These are phyloP conservation scores for Boletus rex-veris DNA, from an alignment of 768 basidiomycete species.

Conservation along the genomic window DNA sequence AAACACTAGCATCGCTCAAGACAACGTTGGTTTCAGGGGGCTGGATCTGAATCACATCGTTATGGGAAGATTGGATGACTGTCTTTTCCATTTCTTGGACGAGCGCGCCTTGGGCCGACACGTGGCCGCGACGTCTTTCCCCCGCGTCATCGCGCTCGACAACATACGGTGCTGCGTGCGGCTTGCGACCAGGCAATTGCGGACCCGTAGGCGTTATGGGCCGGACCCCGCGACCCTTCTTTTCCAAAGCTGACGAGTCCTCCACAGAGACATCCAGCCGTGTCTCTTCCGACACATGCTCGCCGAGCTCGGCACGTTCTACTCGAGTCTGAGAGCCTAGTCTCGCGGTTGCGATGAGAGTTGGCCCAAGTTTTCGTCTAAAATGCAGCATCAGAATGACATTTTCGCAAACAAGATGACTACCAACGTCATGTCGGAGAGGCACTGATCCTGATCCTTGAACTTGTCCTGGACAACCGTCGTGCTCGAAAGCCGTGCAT, in stretches of 20 bases:
- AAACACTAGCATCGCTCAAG: neutral
- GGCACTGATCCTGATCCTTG: neutral
- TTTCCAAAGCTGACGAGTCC: neutral
- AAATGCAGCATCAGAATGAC: neutral
- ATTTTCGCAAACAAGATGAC: neutral
- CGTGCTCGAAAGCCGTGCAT: neutral
- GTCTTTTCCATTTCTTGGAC: neutral
- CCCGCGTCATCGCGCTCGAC: neutral
- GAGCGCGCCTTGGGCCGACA: neutral
- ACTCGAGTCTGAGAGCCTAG: neutral
- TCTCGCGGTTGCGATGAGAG: neutral
- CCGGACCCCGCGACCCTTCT: too few species aligned
- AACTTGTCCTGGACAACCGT: neutral
- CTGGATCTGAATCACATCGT: neutral
- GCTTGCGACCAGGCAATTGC: neutral
- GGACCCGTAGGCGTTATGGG: neutral
- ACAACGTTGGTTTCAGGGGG: neutral
- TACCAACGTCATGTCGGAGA: conserved; percentile 5
- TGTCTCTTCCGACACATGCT: neutral
- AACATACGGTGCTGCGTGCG: neutral
- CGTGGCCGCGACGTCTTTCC: neutral
- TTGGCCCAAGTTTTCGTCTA: conserved; percentile 1
- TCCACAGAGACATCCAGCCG: neutral
- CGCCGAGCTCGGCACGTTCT: neutral
- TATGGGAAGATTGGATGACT: neutral